Conservation (phyloP, 2,329 filamentous ascomycete genomes). For the Sphaerulina vaccinii region DNA sequence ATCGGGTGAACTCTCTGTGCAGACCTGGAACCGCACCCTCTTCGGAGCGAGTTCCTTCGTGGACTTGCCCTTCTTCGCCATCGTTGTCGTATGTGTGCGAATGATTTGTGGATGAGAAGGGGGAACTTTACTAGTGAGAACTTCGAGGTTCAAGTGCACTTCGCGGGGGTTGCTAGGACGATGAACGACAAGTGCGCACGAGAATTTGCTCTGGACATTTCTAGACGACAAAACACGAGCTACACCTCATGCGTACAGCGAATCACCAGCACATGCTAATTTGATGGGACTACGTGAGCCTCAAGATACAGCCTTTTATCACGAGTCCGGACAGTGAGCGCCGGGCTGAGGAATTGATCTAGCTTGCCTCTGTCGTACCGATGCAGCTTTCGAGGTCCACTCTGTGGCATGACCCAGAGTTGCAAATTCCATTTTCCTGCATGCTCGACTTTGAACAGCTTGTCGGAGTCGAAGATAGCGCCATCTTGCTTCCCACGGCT, state of each 20-base stretch:
- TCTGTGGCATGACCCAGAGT: slow-evolving; percentile 20
- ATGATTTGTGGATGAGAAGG: neutral
- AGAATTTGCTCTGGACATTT: neutral
- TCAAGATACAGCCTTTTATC: slow-evolving; percentile 18
- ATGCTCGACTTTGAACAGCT: slow-evolving; percentile 2
- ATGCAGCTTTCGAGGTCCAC: slow-evolving; percentile 11
- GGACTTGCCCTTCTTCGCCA: neutral
- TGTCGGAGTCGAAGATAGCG: neutral
- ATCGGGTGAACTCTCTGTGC: no score
- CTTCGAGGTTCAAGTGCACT: neutral
- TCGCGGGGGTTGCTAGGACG: neutral
- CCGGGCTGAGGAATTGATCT: slow-evolving; percentile 10
- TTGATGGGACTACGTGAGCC: slow-evolving; percentile 14
- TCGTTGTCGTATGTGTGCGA: neutral
- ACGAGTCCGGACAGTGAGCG: neutral
- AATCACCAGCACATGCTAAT: no score
- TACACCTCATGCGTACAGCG: no score
- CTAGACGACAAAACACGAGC: neutral
- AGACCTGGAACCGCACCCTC: neutral
- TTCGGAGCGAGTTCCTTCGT: no score
- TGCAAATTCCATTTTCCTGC: slow-evolving; percentile 6
- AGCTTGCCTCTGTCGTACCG: slow-evolving; percentile 6
- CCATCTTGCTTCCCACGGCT: slow-evolving; percentile 4
- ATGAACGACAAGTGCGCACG: neutral
- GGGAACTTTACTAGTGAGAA: neutral